These are phyloP conservation scores for Draba incana DNA, from an alignment of 345 rosid species.

Conservation along the genomic window DNA sequence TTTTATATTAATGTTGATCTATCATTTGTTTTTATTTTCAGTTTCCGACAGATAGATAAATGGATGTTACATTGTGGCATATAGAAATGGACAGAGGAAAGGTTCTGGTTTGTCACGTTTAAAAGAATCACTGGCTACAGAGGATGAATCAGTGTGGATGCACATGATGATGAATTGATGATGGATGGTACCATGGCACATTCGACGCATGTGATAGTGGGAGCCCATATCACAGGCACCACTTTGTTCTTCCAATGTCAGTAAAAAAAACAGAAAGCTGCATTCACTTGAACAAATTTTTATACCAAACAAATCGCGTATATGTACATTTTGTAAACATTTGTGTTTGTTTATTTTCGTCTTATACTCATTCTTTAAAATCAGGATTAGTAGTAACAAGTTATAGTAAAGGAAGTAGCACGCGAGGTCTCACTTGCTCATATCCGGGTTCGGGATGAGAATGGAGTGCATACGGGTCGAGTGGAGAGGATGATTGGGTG, in stretches of 20 bases:
- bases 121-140: slow-evolving; percentile 12
- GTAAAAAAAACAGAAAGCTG: slow-evolving; percentile 26
- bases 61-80: slow-evolving; percentile 26
- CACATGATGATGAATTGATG: slow-evolving; percentile 21
- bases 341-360: background rate
- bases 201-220: slow-evolving; percentile 39
- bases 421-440: too few species aligned
- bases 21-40: slow-evolving; percentile 9
- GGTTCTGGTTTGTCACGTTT: slow-evolving; percentile 21
- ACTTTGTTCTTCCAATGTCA: slow-evolving; percentile 35
- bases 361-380: background rate
- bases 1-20: slow-evolving; percentile 9
- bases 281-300: slow-evolving; percentile 22
- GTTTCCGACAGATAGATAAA: slow-evolving; percentile 30
- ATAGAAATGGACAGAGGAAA: slow-evolving; percentile 25
- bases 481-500: too few species aligned
- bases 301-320: slow-evolving; percentile 7
- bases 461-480: too few species aligned
- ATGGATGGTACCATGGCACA: slow-evolving; percentile 26
- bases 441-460: too few species aligned
- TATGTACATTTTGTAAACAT: background rate
- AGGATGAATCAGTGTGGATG: slow-evolving; percentile 29
- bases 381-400: background rate
- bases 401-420: too few species aligned
- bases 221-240: slow-evolving; percentile 34